phyloP scores from a whole-genome alignment of 2,329 filamentous ascomycete genomes.

The Periconia digitata region DNA sequence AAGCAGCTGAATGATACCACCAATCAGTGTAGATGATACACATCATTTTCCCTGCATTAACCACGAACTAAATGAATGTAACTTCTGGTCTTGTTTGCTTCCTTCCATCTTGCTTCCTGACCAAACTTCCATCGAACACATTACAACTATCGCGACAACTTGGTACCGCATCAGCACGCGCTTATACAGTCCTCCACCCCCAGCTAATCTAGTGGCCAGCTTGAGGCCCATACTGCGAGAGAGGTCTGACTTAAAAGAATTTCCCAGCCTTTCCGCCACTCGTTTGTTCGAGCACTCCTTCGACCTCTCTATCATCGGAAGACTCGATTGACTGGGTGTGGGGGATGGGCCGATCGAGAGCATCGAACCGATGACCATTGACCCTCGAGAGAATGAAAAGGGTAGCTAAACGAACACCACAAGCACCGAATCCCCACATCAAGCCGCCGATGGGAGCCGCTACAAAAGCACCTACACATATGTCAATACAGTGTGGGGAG shows the following conservation, averaged over 20 bases:
- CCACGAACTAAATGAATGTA: no score
- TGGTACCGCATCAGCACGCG: not conserved
- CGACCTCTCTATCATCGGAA: constrained; percentile 27
- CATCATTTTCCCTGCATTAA: no score
- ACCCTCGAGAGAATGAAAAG: constrained; percentile 61
- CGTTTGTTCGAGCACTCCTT: constrained; percentile 26
- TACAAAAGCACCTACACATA: constrained; percentile 64
- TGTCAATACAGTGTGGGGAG: not conserved
- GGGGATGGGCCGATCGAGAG: constrained; percentile 56
- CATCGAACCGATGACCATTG: constrained; percentile 65
- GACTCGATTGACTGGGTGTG: constrained; percentile 10
- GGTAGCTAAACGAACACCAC: constrained; percentile 60
- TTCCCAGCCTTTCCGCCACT: constrained; percentile 30
- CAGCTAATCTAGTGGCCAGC: not conserved
- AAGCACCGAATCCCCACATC: constrained; percentile 68
- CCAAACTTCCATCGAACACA: not conserved
- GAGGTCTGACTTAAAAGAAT: constrained; percentile 30
- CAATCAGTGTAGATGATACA: no score
- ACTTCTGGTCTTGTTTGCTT: no score
- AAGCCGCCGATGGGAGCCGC: constrained; percentile 75
- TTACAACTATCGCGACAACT: not conserved
- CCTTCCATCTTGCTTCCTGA: not conserved
- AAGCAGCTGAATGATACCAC: no score
- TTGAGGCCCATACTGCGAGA: not conserved
- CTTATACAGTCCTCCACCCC: not conserved